Base-by-base conservation (phyloP, 495 filamentous ascomycete species). In the Pseudotulostoma volvatum region DNA sequence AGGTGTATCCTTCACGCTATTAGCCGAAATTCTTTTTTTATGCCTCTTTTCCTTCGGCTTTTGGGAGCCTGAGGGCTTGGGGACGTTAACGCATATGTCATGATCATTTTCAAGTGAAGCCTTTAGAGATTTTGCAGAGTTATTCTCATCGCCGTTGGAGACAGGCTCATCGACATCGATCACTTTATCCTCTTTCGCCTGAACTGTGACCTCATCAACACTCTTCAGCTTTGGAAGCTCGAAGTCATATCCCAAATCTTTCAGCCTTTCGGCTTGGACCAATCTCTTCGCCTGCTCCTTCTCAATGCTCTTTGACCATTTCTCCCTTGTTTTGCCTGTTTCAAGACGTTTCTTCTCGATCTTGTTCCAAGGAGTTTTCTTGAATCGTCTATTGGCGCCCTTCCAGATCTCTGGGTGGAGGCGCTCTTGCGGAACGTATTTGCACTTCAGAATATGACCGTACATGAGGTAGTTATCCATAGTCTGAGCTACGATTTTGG, bases 381-480 rank as follows among this genome's bases (percentile, higher is more conserved):
- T 94, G 71, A 85, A 94, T 34, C 84, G 78, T 45, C 73, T 76
- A 55, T 87, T 86, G 41, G 81, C 79, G 23, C 85, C 86, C 61
- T 85, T 81, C 70, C 81, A 96, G 40, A 96, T 57, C 34, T 80
- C 64, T 18, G 74, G 71, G 55, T 90, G 81, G 25, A 93, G 64
- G 49, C 90, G 77, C 42, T 79, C 81, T 15, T 67, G 53, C 1
- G 83, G 73, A 5, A 96, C 71, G 20, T 71, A 59, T 55, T 84
- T 81, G 59, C 83, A 86, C 53, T 88, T 83, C 42, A 97, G 63
- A 45, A 96, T 79, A 53, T 92, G 87, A 7, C 82, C 80, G 57
- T 90, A 95, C 50, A 97, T 70, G 11, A 96, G 77, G 54, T 97
- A 97, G 61, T 90, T 94, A 62, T 96, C 72, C 92, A 96, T 97